Percentiles rank a stretch among this genome's conserved stretches.
phyloP scores from a whole-genome alignment of 2,329 filamentous ascomycete genomes.

The Talaromyces albobiverticillius region DNA sequence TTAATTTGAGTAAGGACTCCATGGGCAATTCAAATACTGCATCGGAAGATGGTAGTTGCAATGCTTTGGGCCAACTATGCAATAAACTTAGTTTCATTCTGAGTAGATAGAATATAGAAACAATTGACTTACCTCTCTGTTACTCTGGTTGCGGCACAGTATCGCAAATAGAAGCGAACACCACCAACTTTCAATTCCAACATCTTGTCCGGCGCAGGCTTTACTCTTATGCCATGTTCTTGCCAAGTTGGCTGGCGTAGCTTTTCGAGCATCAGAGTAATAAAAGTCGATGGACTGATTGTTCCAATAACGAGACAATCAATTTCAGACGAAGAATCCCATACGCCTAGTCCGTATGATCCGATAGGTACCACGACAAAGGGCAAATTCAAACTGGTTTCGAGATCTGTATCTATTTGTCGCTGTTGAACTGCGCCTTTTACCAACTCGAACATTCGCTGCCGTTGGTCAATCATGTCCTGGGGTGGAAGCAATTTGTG shows the following conservation, averaged over 20 bases:
- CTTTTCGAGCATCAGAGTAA: slow-evolving; percentile 56
- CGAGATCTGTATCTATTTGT: slow-evolving; percentile 23
- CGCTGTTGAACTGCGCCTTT: slow-evolving; percentile 5
- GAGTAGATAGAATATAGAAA: neutral
- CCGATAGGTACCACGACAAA: slow-evolving; percentile 62
- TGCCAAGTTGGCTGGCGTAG: slow-evolving; percentile 47
- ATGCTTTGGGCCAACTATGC: slow-evolving; percentile 35
- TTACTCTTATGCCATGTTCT: slow-evolving; percentile 56
- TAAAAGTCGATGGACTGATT: slow-evolving; percentile 61
- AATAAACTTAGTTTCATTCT: neutral
- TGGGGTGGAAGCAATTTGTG: slow-evolving; percentile 9
- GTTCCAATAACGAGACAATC: slow-evolving; percentile 65
- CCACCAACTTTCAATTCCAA: slow-evolving; percentile 59
- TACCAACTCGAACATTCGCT: slow-evolving; percentile 8
- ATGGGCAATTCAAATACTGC: slow-evolving; percentile 56
- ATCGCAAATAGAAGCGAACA: slow-evolving; percentile 64
- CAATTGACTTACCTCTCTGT: slow-evolving; percentile 45
- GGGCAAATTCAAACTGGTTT: slow-evolving; percentile 23
- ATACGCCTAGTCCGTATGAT: slow-evolving; percentile 63
- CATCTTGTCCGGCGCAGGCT: slow-evolving; percentile 60
- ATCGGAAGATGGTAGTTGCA: slow-evolving; percentile 48
- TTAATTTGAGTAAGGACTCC: slow-evolving; percentile 60
- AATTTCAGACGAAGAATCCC: slow-evolving; percentile 60
- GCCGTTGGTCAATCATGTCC: slow-evolving; percentile 1
- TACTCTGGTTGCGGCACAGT: slow-evolving; percentile 59